Percentiles rank a stretch among this genome's conserved stretches.
Conservation (phyloP, 2,329 filamentous ascomycete genomes). For the Colletotrichum tropicicola region DNA sequence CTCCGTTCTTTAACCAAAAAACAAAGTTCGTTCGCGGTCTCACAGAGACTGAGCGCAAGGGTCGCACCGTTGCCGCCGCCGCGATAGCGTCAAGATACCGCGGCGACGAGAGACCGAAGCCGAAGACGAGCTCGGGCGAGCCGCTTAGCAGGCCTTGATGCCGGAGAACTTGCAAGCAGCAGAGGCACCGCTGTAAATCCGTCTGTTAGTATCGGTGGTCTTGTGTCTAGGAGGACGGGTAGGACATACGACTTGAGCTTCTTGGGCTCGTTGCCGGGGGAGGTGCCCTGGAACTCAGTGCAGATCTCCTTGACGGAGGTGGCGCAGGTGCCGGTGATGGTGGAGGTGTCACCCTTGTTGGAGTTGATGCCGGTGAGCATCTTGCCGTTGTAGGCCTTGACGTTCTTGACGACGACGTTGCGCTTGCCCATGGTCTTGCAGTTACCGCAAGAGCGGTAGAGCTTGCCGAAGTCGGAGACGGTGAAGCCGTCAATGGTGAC, state of each 20-base stretch:
- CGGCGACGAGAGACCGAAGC: not conserved
- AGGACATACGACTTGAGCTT: slow-evolving; percentile 8
- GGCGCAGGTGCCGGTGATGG: slow-evolving; percentile 31
- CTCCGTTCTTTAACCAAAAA: slow-evolving; percentile 16
- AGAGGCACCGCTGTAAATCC: not conserved
- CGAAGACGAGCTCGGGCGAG: not conserved
- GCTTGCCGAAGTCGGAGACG: slow-evolving; percentile 31
- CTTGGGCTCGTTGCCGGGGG: slow-evolving; percentile 32
- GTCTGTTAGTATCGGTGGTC: no score
- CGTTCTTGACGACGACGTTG: slow-evolving; percentile 31
- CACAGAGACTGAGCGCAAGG: slow-evolving; percentile 3
- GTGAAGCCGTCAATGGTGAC: slow-evolving; percentile 31
- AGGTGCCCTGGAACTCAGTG: slow-evolving; percentile 31
- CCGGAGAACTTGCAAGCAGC: slow-evolving; percentile 22
- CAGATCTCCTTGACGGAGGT: slow-evolving; percentile 32
- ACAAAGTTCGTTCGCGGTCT: slow-evolving; percentile 15
- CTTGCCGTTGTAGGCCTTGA: slow-evolving; percentile 33
- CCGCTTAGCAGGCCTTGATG: slow-evolving; percentile 30
- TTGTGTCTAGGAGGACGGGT: no score
- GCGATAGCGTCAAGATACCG: not conserved
- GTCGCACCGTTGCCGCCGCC: not conserved
- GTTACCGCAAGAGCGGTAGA: slow-evolving; percentile 32
- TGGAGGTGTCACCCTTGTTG: slow-evolving; percentile 31
- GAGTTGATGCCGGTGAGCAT: slow-evolving; percentile 32
- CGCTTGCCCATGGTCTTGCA: slow-evolving; percentile 31